These are phyloP conservation scores for Monilinia vaccinii-corymbosi DNA, from an alignment of 2,329 filamentous ascomycete genomes.

Conservation along the genomic window DNA sequence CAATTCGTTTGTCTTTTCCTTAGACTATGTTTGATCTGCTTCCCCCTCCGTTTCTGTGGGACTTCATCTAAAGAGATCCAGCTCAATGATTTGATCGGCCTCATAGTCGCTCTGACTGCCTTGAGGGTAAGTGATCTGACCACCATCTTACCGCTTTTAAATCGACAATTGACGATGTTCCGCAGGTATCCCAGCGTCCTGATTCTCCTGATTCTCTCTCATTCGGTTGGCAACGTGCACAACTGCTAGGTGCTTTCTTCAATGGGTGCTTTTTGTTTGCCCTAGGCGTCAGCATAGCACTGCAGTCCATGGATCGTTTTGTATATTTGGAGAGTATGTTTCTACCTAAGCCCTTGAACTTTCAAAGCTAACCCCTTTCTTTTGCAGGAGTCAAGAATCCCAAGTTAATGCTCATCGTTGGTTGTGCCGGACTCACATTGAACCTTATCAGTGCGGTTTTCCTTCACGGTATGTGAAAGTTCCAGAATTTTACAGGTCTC, in stretches of 20 bases:
- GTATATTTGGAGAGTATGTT: slow-evolving; percentile 43
- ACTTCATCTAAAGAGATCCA: slow-evolving; percentile 26
- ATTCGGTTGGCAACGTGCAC: slow-evolving; percentile 69
- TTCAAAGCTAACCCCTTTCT: neutral
- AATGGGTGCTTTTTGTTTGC: slow-evolving; percentile 69
- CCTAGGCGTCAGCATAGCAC: slow-evolving; percentile 60
- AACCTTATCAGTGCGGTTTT: slow-evolving; percentile 60
- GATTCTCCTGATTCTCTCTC: slow-evolving; percentile 50
- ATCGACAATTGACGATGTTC: neutral
- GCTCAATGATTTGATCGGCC: slow-evolving; percentile 64
- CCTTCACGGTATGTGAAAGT: slow-evolving; percentile 45
- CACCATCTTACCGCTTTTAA: neutral
- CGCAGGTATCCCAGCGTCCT: slow-evolving; percentile 47
- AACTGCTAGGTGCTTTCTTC: slow-evolving; percentile 70
- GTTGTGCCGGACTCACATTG: slow-evolving; percentile 54
- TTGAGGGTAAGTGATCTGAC: slow-evolving; percentile 40
- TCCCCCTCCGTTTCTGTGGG: neutral
- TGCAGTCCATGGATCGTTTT: slow-evolving; percentile 67
- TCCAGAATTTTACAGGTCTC: neutral
- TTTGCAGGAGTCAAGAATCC: slow-evolving; percentile 52
- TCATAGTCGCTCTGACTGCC: slow-evolving; percentile 56
- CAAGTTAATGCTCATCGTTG: slow-evolving; percentile 58
- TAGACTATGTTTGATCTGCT: neutral
- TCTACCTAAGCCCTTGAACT: neutral
- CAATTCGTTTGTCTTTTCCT: neutral